phyloP scores from a whole-genome alignment of 257 asterid species.

The Capsicum baccatum region DNA sequence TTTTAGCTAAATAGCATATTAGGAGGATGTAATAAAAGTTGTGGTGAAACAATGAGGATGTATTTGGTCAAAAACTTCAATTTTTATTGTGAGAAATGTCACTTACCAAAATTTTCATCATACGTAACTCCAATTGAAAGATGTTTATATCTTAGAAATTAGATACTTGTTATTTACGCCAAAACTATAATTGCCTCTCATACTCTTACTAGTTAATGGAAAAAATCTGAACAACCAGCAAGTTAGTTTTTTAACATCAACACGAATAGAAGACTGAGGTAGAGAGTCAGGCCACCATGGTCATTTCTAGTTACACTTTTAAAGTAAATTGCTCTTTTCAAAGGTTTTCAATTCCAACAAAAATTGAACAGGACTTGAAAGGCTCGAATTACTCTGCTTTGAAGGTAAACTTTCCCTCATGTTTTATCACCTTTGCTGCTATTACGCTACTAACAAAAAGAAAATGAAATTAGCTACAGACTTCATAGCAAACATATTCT shows the following conservation, averaged over 20 bases:
- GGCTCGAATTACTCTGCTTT: constrained; percentile 32
- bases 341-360: constrained; percentile 35
- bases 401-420: constrained; percentile 28
- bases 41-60: too few relatives aligned
- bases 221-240: neutral
- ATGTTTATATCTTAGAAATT: neutral
- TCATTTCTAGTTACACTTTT: constrained; percentile 27
- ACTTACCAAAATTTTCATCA: neutral
- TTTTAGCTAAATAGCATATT: too few relatives aligned
- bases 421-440: neutral
- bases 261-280: neutral
- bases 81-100: neutral
- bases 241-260: neutral
- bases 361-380: constrained; percentile 19
- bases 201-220: neutral
- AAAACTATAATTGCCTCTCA: constrained; percentile 1
- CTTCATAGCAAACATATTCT: too few relatives aligned
- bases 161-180: neutral
- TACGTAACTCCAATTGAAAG: constrained; percentile 4
- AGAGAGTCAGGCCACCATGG: neutral
- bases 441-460: neutral
- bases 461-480: too few relatives aligned
- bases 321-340: constrained; percentile 31
- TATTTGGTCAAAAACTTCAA: neutral
- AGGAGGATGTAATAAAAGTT: too few relatives aligned